Conservation (phyloP, 371 early-diverging fungal species). For the Syncephalastrum sp. region DNA sequence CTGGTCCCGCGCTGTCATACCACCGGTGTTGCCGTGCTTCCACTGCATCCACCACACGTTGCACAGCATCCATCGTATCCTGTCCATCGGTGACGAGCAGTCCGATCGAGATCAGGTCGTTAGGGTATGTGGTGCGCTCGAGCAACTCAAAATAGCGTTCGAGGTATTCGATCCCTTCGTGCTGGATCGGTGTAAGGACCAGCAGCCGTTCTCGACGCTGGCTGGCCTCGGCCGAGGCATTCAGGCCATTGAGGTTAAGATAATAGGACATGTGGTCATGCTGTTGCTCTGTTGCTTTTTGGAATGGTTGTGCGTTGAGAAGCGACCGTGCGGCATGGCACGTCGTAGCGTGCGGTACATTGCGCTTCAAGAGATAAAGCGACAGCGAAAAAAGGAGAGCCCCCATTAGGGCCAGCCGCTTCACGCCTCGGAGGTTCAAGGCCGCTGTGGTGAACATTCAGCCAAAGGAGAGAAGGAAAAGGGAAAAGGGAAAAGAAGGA, state of each 20-base stretch:
- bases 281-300: too few species aligned
- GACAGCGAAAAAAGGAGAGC: constrained; percentile 8
- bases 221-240: constrained; percentile 16
- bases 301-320: background rate
- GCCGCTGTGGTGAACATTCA: too few species aligned
- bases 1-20: constrained; percentile 18
- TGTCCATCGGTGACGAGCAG: constrained; percentile 31
- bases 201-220: constrained; percentile 11
- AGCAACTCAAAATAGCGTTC: constrained; percentile 44
- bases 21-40: constrained; percentile 21
- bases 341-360: constrained; percentile 3
- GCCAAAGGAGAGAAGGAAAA: constrained; percentile 5
- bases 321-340: constrained; percentile 11
- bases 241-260: constrained; percentile 18
- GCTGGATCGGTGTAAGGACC: constrained; percentile 36
- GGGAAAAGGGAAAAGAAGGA: constrained; percentile 11
- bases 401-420: constrained; percentile 9
- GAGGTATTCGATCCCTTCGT: constrained; percentile 28
- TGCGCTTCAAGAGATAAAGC: constrained; percentile 3
- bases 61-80: background rate
- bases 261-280: constrained; percentile 9
- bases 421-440: constrained; percentile 15
- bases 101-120: constrained; percentile 40
- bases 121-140: constrained; percentile 40
- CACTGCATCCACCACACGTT: background rate